Percentiles rank a stretch among this genome's conserved stretches.
phyloP scores from a whole-genome alignment of 2,329 filamentous ascomycete species.

The Pyrenochaeta sp. region DNA sequence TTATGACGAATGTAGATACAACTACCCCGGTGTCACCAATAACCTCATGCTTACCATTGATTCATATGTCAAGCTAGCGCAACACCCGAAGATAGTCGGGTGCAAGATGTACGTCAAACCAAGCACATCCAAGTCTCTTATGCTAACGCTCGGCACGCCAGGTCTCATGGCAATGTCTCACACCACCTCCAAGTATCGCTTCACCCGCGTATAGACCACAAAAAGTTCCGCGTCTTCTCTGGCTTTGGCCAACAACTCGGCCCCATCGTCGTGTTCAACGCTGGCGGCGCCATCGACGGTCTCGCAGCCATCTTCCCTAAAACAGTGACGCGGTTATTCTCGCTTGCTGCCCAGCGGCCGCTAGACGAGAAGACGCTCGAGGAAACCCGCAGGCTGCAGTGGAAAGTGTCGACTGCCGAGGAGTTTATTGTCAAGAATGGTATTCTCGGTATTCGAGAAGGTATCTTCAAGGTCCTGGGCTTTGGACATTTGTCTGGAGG shows the following conservation, averaged over 20 bases:
- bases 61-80: no score
- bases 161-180: slow-evolving; percentile 72
- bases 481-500: slow-evolving; percentile 67
- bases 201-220: slow-evolving; percentile 65
- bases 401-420: slow-evolving; percentile 66
- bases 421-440: slow-evolving; percentile 68
- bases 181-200: slow-evolving; percentile 67
- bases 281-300: slow-evolving; percentile 72
- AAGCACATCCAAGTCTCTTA: slow-evolving; percentile 64
- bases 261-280: slow-evolving; percentile 67
- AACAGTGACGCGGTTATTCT: no score
- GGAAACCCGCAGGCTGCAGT: slow-evolving; percentile 65
- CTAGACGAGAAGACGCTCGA: slow-evolving; percentile 47
- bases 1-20: slow-evolving; percentile 58
- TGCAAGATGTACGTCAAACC: no score
- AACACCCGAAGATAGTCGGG: no score
- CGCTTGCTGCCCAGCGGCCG: slow-evolving; percentile 54
- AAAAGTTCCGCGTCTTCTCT: slow-evolving; percentile 67
- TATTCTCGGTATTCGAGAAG: slow-evolving; percentile 71
- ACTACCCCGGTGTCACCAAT: slow-evolving; percentile 73
- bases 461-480: slow-evolving; percentile 63
- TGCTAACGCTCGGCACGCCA: slow-evolving; percentile 68
- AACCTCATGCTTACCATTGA: slow-evolving; percentile 65
- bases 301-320: slow-evolving; percentile 71
- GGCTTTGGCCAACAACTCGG: slow-evolving; percentile 71